A percentile compares a stretch with the other conserved stretches of the same genome.
phyloP scores from a whole-genome alignment of 2,329 filamentous ascomycete species.

The Paecilomyces formosus region DNA sequence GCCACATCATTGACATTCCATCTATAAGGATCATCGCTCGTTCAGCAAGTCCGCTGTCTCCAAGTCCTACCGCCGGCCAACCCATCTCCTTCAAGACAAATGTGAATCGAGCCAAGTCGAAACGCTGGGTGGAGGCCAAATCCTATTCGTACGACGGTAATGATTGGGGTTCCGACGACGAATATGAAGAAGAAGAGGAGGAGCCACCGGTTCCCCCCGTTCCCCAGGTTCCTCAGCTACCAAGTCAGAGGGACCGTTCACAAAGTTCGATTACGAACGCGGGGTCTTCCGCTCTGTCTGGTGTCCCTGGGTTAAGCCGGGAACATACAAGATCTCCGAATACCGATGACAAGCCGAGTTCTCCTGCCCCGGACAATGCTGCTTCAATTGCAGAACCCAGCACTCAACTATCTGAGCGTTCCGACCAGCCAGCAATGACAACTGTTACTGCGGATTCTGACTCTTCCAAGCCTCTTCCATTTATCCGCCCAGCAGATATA shows the following conservation, averaged over 20 bases:
- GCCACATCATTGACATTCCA: background rate
- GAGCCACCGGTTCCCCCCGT: constrained; percentile 24
- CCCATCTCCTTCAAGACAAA: constrained; percentile 68
- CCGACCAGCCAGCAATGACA: background rate
- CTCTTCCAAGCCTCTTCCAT: constrained; percentile 49
- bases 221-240: constrained; percentile 15
- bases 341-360: background rate
- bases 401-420: background rate
- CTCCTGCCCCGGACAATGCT: background rate
- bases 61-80: constrained; percentile 24
- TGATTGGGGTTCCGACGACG: constrained; percentile 73
- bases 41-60: constrained; percentile 18
- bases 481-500: constrained; percentile 69
- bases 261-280: constrained; percentile 11
- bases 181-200: constrained; percentile 53
- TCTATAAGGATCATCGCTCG: constrained; percentile 4
- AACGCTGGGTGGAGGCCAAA: constrained; percentile 92
- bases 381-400: background rate
- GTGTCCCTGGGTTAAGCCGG: background rate
- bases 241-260: constrained; percentile 19
- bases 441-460: constrained; percentile 13
- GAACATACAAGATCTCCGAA: background rate
- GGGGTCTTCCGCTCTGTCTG: background rate
- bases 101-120: constrained; percentile 80
- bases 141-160: constrained; percentile 82